phyloP scores from a whole-genome alignment of 2,329 filamentous ascomycete genomes.

The Fusarium sp. region DNA sequence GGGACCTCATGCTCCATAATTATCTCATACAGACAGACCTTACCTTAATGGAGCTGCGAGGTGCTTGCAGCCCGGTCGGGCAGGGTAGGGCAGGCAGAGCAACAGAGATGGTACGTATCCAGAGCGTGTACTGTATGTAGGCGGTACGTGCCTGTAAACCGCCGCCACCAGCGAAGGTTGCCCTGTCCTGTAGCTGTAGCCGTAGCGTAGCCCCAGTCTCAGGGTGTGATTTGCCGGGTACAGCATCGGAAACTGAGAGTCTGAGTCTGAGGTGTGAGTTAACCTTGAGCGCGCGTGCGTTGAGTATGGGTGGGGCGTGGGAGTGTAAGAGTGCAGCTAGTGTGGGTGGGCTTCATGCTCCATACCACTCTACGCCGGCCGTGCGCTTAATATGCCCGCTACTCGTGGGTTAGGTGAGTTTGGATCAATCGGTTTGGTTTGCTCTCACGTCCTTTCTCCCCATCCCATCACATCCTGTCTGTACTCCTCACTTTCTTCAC shows the following conservation, averaged over 20 bases:
- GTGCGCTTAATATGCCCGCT: conserved; percentile 32
- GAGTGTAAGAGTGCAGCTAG: not conserved
- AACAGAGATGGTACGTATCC: conserved; percentile 31
- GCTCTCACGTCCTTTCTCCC: conserved; percentile 55
- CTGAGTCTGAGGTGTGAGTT: conserved; percentile 26
- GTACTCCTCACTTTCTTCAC: conserved; percentile 54
- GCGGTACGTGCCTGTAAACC: conserved; percentile 29
- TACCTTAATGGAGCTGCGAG: conserved; percentile 11
- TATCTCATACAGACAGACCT: conserved; percentile 38
- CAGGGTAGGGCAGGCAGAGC: not conserved
- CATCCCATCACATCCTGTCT: conserved; percentile 43
- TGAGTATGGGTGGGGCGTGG: conserved; percentile 16
- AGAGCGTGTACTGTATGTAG: not conserved
- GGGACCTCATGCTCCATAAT: conserved; percentile 41
- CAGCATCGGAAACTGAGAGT: conserved; percentile 37
- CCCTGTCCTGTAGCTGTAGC: not conserved
- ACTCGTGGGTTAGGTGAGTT: conserved; percentile 59
- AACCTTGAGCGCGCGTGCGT: conserved; percentile 30
- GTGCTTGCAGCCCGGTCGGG: not conserved
- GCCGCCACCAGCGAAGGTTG: conserved; percentile 21
- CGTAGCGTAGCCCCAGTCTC: not conserved
- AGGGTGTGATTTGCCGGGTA: conserved; percentile 36
- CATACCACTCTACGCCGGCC: conserved; percentile 27
- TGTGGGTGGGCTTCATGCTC: conserved; percentile 44
- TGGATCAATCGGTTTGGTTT: conserved; percentile 47